A percentile compares a stretch with the other conserved stretches of the same genome.
These are phyloP conservation scores for Trichoderma harzianum DNA, from an alignment of 2,329 filamentous ascomycete species.

Conservation along the genomic window DNA sequence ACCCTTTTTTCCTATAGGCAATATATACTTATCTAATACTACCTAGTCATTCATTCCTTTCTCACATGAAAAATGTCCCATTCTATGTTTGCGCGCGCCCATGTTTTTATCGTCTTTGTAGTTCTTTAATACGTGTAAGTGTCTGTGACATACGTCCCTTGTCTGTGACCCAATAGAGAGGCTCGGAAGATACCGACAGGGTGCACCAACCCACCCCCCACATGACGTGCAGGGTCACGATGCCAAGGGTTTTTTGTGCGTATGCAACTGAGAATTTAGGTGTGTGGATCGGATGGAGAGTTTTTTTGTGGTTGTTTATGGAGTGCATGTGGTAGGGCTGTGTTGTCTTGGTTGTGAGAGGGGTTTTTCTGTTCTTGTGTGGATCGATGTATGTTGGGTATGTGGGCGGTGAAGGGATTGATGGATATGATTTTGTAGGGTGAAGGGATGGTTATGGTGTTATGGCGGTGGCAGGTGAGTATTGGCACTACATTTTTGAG, in stretches of 20 bases:
- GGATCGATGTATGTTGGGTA: neutral
- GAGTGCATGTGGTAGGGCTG: neutral
- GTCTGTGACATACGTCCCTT: neutral
- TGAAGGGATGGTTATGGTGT: neutral
- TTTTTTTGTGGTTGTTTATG: neutral
- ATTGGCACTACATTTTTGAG: neutral
- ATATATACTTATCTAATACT: slow-evolving; percentile 15
- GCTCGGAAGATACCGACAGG: slow-evolving; percentile 10
- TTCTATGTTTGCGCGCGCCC: neutral
- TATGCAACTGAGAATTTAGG: neutral
- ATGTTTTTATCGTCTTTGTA: neutral
- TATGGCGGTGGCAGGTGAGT: neutral
- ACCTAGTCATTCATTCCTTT: slow-evolving; percentile 12
- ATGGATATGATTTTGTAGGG: neutral
- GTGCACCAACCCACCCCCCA: neutral
- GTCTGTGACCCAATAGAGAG: neutral
- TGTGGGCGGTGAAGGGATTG: neutral
- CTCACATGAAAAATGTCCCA: neutral
- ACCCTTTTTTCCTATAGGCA: slow-evolving; percentile 3
- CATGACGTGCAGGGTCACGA: neutral
- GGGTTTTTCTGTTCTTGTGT: neutral
- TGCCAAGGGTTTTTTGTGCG: neutral
- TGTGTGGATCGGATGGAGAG: neutral
- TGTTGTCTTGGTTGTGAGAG: neutral
- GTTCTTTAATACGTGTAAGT: neutral